A percentile compares a stretch with the other conserved stretches of the same genome.
phyloP scores from a whole-genome alignment of 768 basidiomycete genomes.

The Kwoniella sp. region DNA sequence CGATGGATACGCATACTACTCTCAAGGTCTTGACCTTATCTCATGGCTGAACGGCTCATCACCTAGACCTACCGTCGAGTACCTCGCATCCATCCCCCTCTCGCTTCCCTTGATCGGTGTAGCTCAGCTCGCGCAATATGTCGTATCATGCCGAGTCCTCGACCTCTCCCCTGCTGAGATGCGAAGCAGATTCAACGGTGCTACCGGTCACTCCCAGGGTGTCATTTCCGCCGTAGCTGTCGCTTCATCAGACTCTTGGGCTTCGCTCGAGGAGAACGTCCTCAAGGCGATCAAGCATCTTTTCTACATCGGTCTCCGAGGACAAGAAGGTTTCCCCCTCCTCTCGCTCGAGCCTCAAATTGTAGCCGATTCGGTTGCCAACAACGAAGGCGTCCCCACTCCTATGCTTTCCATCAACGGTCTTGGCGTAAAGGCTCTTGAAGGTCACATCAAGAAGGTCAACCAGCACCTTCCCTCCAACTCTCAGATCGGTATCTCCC shows the following conservation, averaged over 20 bases:
- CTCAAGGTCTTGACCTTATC: conserved; percentile 74
- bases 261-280: conserved; percentile 73
- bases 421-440: conserved; percentile 68
- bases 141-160: conserved; percentile 73
- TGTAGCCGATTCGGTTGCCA: conserved; percentile 81
- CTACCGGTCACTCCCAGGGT: conserved; percentile 97
- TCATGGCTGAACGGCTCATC: conserved; percentile 77
- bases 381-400: conserved; percentile 87
- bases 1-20: conserved; percentile 65
- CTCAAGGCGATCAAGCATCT: conserved; percentile 86
- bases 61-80: conserved; percentile 74
- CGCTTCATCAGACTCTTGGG: conserved; percentile 73
- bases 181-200: conserved; percentile 72
- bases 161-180: conserved; percentile 78
- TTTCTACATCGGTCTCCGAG: conserved; percentile 89
- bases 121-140: conserved; percentile 91
- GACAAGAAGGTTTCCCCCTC: conserved; percentile 91
- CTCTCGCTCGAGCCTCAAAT: conserved; percentile 85
- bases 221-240: conserved; percentile 91
- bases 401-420: conserved; percentile 94
- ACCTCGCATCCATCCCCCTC: conserved; percentile 88
- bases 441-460: conserved; percentile 79
- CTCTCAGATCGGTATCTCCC: conserved; percentile 79
- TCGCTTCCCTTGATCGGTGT: conserved; percentile 95
- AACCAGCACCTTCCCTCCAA: conserved; percentile 79